Percentiles rank a stretch among this genome's conserved stretches.
Evolutionary conservation across 306 rosid species (phyloP).

Genomic region (Citrullus amarus): DNA sequence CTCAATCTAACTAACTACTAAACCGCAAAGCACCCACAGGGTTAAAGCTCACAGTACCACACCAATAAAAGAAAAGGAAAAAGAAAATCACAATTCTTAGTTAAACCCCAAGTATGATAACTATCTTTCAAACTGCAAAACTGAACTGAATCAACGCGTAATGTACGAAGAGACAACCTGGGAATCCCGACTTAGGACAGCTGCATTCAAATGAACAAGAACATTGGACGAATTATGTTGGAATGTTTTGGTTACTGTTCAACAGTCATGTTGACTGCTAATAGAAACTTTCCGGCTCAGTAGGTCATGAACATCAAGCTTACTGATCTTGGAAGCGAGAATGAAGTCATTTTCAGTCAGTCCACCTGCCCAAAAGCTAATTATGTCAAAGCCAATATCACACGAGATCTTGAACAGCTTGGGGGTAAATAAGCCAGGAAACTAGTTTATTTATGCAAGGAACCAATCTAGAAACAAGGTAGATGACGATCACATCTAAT

Average conservation of each 20-base stretch:
- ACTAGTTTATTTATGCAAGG: neutral
- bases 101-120: neutral
- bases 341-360: conserved; percentile 88
- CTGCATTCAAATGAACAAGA: neutral
- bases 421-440: neutral
- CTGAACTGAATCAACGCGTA: neutral
- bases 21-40: neutral
- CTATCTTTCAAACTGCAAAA: neutral
- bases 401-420: neutral
- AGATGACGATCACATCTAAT: neutral
- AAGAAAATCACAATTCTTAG: neutral
- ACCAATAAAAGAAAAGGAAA: neutral
- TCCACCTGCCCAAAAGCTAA: conserved; percentile 48
- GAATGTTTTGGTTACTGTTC: neutral
- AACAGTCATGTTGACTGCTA: conserved; percentile 9
- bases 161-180: neutral
- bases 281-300: conserved; percentile 35
- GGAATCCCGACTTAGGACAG: neutral
- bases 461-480: neutral
- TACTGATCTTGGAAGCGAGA: conserved; percentile 71
- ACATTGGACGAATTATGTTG: neutral
- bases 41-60: neutral
- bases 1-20: neutral
- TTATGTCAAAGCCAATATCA: neutral
- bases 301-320: conserved; percentile 35